A percentile compares a stretch with the other conserved stretches of the same genome.
Conservation (phyloP, 2,329 filamentous ascomycete genomes). For the Diaporthe batatas region DNA sequence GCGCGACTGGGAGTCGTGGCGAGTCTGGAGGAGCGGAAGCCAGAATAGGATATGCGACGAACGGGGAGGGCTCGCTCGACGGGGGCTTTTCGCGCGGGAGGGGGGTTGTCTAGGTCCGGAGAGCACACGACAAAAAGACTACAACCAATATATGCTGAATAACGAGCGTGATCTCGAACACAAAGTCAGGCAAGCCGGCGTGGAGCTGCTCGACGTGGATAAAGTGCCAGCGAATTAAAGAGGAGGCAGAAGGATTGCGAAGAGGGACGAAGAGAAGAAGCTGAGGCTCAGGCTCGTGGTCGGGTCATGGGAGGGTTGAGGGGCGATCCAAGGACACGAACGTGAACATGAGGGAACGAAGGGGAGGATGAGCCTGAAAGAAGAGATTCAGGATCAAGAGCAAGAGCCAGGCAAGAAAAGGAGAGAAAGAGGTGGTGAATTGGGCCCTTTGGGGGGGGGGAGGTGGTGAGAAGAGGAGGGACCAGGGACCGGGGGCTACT, state of each 20-base stretch:
- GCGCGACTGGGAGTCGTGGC: conserved; percentile 35
- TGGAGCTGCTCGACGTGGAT: conserved; percentile 32
- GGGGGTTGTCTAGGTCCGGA: conserved; percentile 23
- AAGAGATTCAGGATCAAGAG: conserved; percentile 45
- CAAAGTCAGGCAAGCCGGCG: conserved; percentile 39
- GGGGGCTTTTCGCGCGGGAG: conserved; percentile 32
- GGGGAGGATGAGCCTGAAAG: conserved; percentile 46
- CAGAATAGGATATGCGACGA: conserved; percentile 38
- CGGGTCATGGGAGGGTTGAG: conserved; percentile 43
- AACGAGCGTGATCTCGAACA: conserved; percentile 43
- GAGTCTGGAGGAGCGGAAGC: conserved; percentile 31
- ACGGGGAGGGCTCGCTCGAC: conserved; percentile 34
- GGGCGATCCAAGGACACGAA: conserved; percentile 47
- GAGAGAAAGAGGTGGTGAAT: conserved; percentile 48
- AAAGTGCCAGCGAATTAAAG: conserved; percentile 40
- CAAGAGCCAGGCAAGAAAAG: conserved; percentile 46
- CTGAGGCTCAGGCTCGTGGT: conserved; percentile 39
- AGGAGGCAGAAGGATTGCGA: conserved; percentile 35
- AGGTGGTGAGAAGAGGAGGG: conserved; percentile 50
- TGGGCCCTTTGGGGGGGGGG: conserved; percentile 49
- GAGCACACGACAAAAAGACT: conserved; percentile 34
- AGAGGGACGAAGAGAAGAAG: conserved; percentile 42
- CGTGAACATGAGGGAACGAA: conserved; percentile 45
- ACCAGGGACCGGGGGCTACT: conserved; percentile 45
- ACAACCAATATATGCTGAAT: conserved; percentile 41